Base-by-base conservation (phyloP, 345 rosid genomes). In the Psidium friedrichsthalianum region DNA sequence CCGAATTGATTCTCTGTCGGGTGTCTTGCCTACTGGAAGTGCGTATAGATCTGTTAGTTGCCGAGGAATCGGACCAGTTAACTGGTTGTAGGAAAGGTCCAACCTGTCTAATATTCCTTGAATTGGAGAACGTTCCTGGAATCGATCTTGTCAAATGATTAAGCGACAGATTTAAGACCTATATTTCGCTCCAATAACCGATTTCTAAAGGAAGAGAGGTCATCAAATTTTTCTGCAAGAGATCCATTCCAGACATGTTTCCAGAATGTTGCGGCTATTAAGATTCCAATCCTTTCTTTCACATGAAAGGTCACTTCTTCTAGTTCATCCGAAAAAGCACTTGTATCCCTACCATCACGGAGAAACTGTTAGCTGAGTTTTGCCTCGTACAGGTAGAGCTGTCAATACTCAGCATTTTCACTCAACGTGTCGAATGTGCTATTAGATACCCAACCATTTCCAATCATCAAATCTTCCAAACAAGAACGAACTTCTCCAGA, bases 61-160 rank as follows among this genome's bases (percentile, higher is more conserved):
- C 1, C 87, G 64, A 69, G 93, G 89, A 27, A 92, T 85, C 20
- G 21, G 2, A 5, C 88, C 84, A 0, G 3, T 22, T 82, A 86
- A 88, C 27, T 83, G 51, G 87, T 90, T 88, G 84, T 76, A 52
- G 0, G 85, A 92, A 76, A 87, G 86, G 56, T 88, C 91, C 49
- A 90, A 57, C 12, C 90, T 88, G 74, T 92, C 92, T 6, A 91
- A 91, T 15, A 21, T 88, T 29, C 6, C 22, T 29, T 2, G 87
- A 21, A 22, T 85, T 27, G 29, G 86, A 89, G 80, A 91, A 86
- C n/a, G 86, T 87, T 10, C 1, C 3, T 22, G 90, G 94, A 55
- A 91, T 85, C 3, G 36, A 0, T 56, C 90, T 89, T 1, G 53
- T 49, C 11, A 90, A 83, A 0, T 74, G 51, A 16, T 91, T 90